These are phyloP conservation scores for Leptodermis oblonga DNA, from an alignment of 257 asterid genomes.

Conservation along the genomic window DNA sequence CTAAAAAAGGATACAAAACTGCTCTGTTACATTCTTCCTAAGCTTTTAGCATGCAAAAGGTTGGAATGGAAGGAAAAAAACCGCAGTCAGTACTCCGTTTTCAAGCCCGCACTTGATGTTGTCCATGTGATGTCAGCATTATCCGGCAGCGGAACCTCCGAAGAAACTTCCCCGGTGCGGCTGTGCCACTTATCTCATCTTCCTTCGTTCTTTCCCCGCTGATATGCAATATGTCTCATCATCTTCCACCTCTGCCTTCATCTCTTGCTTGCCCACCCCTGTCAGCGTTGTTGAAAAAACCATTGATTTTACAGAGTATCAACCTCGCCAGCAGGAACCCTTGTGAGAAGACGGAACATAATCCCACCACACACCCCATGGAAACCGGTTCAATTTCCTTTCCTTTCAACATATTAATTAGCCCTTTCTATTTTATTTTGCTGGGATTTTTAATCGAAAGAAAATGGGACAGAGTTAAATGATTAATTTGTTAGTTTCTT, in stretches of 20 bases:
- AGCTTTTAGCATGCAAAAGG: too few species aligned
- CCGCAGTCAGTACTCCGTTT: constrained; percentile 29
- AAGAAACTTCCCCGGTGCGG: constrained; percentile 24
- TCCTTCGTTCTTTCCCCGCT: constrained; percentile 29
- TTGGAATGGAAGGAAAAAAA: too few species aligned
- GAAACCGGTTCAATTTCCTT: constrained; percentile 24
- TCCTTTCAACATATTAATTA: constrained; percentile 11
- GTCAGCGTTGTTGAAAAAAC: constrained; percentile 8
- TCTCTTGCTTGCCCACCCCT: constrained; percentile 33
- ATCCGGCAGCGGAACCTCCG: constrained; percentile 40
- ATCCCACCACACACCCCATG: constrained; percentile 33
- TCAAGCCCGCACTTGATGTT: constrained; percentile 27
- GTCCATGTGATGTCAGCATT: constrained; percentile 22
- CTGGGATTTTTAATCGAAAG: too few species aligned
- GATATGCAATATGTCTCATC: constrained; percentile 22
- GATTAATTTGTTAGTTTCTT: constrained; percentile 23
- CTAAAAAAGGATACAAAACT: too few species aligned
- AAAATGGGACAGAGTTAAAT: too few species aligned
- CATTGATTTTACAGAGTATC: constrained; percentile 23
- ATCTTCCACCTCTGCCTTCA: constrained; percentile 40
- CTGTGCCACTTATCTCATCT: constrained; percentile 36
- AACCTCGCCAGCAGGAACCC: constrained; percentile 27
- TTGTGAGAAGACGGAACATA: constrained; percentile 25
- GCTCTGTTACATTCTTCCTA: too few species aligned
- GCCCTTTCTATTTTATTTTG: too few species aligned